Base-by-base conservation (phyloP, 768 basidiomycete genomes). In the Boletus tylopilopsis region DNA sequence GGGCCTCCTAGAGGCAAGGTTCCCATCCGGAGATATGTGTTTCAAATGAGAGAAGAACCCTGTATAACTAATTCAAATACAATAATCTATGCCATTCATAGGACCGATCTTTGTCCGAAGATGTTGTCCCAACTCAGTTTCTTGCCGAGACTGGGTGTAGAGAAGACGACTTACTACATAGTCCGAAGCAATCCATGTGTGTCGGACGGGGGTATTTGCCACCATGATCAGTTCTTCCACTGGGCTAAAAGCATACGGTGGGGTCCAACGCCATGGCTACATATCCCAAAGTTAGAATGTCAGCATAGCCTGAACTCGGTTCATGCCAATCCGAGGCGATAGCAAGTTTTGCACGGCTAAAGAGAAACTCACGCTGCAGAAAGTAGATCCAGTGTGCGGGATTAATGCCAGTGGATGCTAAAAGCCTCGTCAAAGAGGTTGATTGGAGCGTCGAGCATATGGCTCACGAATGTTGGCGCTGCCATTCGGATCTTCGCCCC, bases 381-480 rank as follows among this genome's bases (percentile, higher is more conserved):
- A 79, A 78, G 54, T 80, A 78, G 13, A 72, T 40, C 39, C 69
- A 52, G 42, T 80, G 78, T n/a, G 73, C 68, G 5, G 64, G 64
- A 48, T 76, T 78, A 49, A 76, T 73, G 25, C 76, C 76, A 13
- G 68, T 75, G 12, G 77, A 75, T 16, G 69, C 78, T 78, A 38
- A 16, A 23, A 34, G 13, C 11, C 16, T 32, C 13, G 35, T 51
- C n/a, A 46, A 36, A 39, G 16, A 19, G 35, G 10, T 29, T n/a
- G n/a, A 5, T 29, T 37, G 41, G 41, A 9, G 9, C 15, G 23
- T 22, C 37, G 12, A 19, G 9, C 33, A 6, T 5, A 49, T 34
- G 21, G 47, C 71, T 57, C 57, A 80, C 78, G 66, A 40, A 78
- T 73, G 5, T 70, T 77, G 25, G 66, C 68, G 50, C 79, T 79